phyloP scores from a whole-genome alignment of 805 yeast genomes.

The Lachancea sp. region DNA sequence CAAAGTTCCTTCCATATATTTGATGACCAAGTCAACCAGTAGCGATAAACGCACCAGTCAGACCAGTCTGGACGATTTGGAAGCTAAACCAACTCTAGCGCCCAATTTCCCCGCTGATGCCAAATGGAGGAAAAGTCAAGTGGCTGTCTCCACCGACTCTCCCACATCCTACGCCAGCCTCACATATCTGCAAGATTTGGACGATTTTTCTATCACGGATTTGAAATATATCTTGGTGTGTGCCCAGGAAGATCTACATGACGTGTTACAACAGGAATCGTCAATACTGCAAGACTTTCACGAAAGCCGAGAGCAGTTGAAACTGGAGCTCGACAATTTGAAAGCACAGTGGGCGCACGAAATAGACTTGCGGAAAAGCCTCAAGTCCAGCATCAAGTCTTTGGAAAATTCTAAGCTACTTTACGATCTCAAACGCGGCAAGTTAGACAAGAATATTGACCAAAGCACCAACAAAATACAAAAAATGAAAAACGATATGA shows the following conservation, averaged over 20 bases:
- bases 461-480: conserved; percentile 19
- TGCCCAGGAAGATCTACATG: conserved; percentile 32
- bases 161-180: conserved; percentile 22
- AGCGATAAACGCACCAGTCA: neutral
- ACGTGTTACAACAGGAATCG: conserved; percentile 25
- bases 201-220: conserved; percentile 27
- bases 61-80: conserved; percentile 18
- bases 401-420: conserved; percentile 30
- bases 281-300: conserved; percentile 25
- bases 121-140: conserved; percentile 12
- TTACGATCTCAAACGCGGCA: conserved; percentile 28
- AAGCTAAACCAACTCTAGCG: conserved; percentile 1
- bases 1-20: conserved; percentile 27
- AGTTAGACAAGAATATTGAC: conserved; percentile 25
- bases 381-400: conserved; percentile 30
- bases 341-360: conserved; percentile 31
- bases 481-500: conserved; percentile 28
- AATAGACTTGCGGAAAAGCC: conserved; percentile 27
- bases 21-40: conserved; percentile 20
- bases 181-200: conserved; percentile 26
- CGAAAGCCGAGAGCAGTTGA: conserved; percentile 25
- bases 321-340: conserved; percentile 26
- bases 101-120: conserved; percentile 10
- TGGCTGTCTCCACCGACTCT: conserved; percentile 5
- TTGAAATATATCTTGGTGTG: conserved; percentile 29